A percentile compares a stretch with the other conserved stretches of the same genome.
Evolutionary conservation across 2,329 filamentous ascomycete genomes (phyloP).

Genomic region (Didymella segeticola): DNA sequence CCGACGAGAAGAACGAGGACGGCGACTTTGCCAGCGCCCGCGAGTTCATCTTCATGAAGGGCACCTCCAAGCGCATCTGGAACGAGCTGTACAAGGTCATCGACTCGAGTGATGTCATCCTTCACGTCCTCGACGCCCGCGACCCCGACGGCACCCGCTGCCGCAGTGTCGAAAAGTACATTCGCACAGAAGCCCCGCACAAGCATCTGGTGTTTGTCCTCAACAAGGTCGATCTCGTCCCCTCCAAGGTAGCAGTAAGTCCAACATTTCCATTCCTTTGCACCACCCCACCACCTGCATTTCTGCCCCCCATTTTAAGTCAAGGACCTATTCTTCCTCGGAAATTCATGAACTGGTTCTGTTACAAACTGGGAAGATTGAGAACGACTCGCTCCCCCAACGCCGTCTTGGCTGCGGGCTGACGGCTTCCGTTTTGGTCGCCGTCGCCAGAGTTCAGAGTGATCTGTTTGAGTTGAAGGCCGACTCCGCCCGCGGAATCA

Average conservation of each 20-base stretch:
- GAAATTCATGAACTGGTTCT: constrained; percentile 76
- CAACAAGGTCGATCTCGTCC: constrained; percentile 93
- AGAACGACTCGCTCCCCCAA: constrained; percentile 72
- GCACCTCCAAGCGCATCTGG: constrained; percentile 82
- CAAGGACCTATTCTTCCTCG: constrained; percentile 72
- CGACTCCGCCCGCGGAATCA: constrained; percentile 68
- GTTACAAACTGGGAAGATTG: constrained; percentile 99
- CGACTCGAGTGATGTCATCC: constrained; percentile 92
- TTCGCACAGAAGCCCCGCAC: constrained; percentile 90
- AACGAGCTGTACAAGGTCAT: constrained; percentile 97
- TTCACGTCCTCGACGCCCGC: constrained; percentile 59
- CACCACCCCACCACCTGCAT: constrained; percentile 56
- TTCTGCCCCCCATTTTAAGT: constrained; percentile 91
- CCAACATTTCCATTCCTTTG: constrained; percentile 8
- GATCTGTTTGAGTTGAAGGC: constrained; percentile 98
- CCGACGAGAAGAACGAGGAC: constrained; percentile 56
- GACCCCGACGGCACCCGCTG: constrained; percentile 76
- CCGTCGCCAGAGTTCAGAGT: constrained; percentile 75
- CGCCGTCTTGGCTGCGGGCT: constrained; percentile 70
- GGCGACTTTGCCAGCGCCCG: constrained; percentile 54
- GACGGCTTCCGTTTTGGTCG: constrained; percentile 89
- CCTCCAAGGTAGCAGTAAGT: constrained; percentile 94
- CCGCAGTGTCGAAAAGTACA: constrained; percentile 89
- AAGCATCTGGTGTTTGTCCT: constrained; percentile 92
- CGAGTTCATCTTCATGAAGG: constrained; percentile 87